Percentiles rank a stretch among this genome's conserved stretches.
Conservation (phyloP, 306 rosid genomes). For the Amphicarpaea edgeworthii region DNA sequence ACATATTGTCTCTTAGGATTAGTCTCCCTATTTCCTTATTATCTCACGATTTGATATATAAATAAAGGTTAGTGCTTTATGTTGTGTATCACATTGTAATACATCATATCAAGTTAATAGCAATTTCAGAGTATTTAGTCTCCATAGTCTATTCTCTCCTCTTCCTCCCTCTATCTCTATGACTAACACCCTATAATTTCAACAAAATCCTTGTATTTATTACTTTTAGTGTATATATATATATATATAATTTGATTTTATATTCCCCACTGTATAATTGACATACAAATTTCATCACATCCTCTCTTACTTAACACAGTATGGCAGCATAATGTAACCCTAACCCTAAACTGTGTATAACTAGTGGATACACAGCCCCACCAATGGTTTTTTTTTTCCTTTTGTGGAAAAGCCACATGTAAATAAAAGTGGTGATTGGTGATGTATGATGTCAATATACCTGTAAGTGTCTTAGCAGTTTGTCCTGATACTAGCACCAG, state of each 20-base stretch:
- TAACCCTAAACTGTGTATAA: too few species aligned
- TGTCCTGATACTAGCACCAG: constrained; percentile 87
- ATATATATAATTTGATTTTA: background rate
- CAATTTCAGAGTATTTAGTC: background rate
- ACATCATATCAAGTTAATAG: background rate
- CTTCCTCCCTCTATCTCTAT: too few species aligned
- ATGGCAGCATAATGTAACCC: too few species aligned
- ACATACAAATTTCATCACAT: background rate
- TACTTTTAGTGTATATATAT: background rate
- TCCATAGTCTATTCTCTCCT: background rate
- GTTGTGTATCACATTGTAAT: background rate
- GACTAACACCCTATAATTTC: background rate
- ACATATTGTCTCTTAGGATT: too few species aligned
- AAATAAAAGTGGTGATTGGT: background rate
- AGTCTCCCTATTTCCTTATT: too few species aligned
- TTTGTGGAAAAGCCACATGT: too few species aligned
- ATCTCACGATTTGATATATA: too few species aligned
- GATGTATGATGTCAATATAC: constrained; percentile 52
- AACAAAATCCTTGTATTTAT: background rate
- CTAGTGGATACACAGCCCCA: too few species aligned
- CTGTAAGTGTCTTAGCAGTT: constrained; percentile 84
- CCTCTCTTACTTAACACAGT: background rate
- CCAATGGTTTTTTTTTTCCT: too few species aligned
- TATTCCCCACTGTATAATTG: background rate
- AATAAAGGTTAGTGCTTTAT: background rate